A percentile compares a stretch with the other conserved stretches of the same genome.
phyloP scores from a whole-genome alignment of 805 yeast genomes.

The Hanseniaspora meyeri region DNA sequence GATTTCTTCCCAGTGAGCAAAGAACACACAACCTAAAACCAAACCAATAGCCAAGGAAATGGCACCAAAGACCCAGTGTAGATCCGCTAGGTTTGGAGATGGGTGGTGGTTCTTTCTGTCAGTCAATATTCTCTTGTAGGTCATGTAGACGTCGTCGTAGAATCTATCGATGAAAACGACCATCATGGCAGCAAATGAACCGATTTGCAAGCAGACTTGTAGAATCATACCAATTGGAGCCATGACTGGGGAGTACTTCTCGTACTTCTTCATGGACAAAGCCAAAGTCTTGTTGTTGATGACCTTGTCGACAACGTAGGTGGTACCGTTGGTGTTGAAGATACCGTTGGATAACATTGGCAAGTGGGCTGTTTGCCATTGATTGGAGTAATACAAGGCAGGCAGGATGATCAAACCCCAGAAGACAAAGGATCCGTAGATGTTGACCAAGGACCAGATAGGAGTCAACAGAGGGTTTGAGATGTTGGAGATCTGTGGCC shows the following conservation, averaged over 20 bases:
- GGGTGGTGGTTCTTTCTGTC: conserved; percentile 11
- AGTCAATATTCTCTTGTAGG: conserved; percentile 23
- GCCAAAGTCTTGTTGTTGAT: conserved; percentile 28
- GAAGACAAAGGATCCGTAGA: conserved; percentile 38
- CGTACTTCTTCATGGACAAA: conserved; percentile 36
- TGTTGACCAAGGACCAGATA: conserved; percentile 34
- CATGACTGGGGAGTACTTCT: conserved; percentile 51
- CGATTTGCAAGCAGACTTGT: conserved; percentile 51
- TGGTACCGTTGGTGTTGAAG: conserved; percentile 27
- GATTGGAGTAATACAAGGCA: conserved; percentile 41
- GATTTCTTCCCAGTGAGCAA: conserved; percentile 32
- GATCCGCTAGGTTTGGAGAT: conserved; percentile 39
- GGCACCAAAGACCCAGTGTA: conserved; percentile 47
- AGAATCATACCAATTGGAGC: conserved; percentile 46
- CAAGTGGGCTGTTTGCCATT: conserved; percentile 47
- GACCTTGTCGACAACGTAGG: conserved; percentile 41
- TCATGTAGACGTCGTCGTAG: conserved; percentile 37
- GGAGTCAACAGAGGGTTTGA: conserved; percentile 60
- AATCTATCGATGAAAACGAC: conserved; percentile 40
- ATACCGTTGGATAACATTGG: conserved; percentile 44
- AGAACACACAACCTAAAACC: conserved; percentile 32
- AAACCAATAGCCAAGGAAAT: conserved; percentile 39
- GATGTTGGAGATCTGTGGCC: conserved; percentile 48
- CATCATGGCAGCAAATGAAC: conserved; percentile 47
- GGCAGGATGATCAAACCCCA: conserved; percentile 39